phyloP scores from a whole-genome alignment of 345 rosid genomes.

The Eucalyptus marginata region DNA sequence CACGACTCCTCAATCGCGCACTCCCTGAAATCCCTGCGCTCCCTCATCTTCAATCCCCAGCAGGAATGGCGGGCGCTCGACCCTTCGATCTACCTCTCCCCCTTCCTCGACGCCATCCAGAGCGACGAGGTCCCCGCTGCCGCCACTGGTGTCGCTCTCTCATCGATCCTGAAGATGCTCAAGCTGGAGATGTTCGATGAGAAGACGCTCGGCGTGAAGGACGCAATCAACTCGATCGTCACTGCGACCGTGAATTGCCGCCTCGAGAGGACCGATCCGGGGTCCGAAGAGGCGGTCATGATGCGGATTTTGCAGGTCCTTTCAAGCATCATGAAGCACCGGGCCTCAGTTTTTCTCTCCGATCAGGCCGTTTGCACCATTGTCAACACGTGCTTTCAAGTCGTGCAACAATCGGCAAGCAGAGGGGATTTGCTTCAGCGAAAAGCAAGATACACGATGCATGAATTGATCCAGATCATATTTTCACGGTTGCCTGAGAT shows the following conservation, averaged over 20 bases:
- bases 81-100: conserved; percentile 70
- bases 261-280: conserved; percentile 55
- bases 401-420: conserved; percentile 60
- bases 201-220: conserved; percentile 68
- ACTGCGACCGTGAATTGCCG: conserved; percentile 65
- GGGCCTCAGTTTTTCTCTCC: conserved; percentile 38
- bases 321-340: conserved; percentile 47
- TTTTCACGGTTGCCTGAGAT: conserved; percentile 57
- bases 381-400: conserved; percentile 86
- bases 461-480: conserved; percentile 68
- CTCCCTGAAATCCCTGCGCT: conserved; percentile 65
- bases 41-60: conserved; percentile 81
- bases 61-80: conserved; percentile 76
- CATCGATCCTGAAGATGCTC: conserved; percentile 57
- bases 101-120: conserved; percentile 75
- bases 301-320: conserved; percentile 82
- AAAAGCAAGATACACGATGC: conserved; percentile 68
- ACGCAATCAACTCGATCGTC: conserved; percentile 44
- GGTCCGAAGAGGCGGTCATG: conserved; percentile 66
- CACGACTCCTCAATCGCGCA: conserved; percentile 43
- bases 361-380: conserved; percentile 72
- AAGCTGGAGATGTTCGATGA: conserved; percentile 58
- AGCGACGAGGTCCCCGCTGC: conserved; percentile 69
- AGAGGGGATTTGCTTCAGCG: conserved; percentile 83
- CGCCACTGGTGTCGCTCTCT: conserved; percentile 60